Conservation (phyloP, 768 basidiomycete species). For the Cyclocybe aegerita region DNA sequence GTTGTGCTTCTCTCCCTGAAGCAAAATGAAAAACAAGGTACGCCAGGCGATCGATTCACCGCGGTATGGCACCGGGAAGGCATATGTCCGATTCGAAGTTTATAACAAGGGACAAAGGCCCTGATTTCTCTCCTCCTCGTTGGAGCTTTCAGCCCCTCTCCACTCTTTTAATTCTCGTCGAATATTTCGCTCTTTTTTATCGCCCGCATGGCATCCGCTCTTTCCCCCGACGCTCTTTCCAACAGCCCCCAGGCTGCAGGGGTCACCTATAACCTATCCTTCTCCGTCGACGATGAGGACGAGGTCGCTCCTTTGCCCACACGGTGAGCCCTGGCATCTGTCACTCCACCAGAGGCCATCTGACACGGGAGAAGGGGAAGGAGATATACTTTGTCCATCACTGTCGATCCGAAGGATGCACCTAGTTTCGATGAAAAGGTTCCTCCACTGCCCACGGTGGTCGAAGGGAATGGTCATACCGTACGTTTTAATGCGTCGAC, state of each 20-base stretch:
- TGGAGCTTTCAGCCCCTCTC: too few relatives aligned
- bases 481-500: too few relatives aligned
- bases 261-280: not conserved
- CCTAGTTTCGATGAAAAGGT: not conserved
- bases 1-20: too few relatives aligned
- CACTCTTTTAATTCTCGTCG: not conserved
- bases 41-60: too few relatives aligned
- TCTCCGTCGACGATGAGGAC: not conserved
- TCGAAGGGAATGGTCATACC: not conserved
- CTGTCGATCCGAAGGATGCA: constrained; percentile 5
- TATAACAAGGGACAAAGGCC: too few relatives aligned
- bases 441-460: not conserved
- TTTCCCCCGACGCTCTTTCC: not conserved
- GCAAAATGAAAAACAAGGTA: too few relatives aligned
- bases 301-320: not conserved
- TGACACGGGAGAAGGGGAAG: constrained; percentile 3
- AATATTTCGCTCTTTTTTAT: not conserved
- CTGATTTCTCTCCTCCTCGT: too few relatives aligned
- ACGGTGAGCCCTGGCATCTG: not conserved
- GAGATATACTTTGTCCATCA: constrained; percentile 9
- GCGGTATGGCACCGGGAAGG: too few relatives aligned
- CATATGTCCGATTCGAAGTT: too few relatives aligned
- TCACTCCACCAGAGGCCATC: not conserved
- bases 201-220: not conserved
- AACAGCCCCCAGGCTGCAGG: not conserved